Evolutionary conservation across 768 basidiomycete genomes (phyloP).

Genomic region (Panaeolus papilionaceus): DNA sequence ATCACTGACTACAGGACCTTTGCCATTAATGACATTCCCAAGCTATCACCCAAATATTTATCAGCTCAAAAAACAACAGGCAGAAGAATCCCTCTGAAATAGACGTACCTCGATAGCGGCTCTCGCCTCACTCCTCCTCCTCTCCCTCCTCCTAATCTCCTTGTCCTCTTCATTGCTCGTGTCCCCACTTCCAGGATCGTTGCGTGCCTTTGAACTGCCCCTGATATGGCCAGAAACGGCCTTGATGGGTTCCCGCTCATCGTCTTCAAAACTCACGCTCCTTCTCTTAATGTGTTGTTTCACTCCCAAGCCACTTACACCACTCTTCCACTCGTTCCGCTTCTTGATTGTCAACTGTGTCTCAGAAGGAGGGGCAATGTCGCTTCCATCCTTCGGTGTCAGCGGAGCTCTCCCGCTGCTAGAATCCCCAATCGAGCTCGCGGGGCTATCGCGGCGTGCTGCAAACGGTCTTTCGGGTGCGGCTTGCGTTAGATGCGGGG

Average conservation of each 20-base stretch:
- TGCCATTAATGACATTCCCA: conserved; percentile 88
- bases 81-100: conserved; percentile 14
- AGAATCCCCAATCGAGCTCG: conserved; percentile 86
- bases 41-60: conserved; percentile 53
- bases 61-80: neutral
- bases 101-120: conserved; percentile 84
- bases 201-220: conserved; percentile 28
- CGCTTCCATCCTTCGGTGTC: conserved; percentile 83
- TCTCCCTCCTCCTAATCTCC: conserved; percentile 69
- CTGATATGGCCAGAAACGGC: neutral
- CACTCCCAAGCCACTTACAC: conserved; percentile 25
- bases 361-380: conserved; percentile 41
- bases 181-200: conserved; percentile 31
- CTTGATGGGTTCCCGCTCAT: conserved; percentile 29
- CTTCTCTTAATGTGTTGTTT: conserved; percentile 47
- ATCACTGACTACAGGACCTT: conserved; percentile 63
- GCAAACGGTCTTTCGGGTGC: conserved; percentile 64
- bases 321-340: conserved; percentile 25
- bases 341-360: conserved; percentile 22
- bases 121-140: conserved; percentile 83
- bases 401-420: conserved; percentile 78
- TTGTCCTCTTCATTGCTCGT: conserved; percentile 50
- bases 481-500: conserved; percentile 16
- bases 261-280: conserved; percentile 77
- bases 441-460: conserved; percentile 65